These are phyloP conservation scores for Themeda triandra DNA, from an alignment of 176 grass and related monocot species.

Conservation along the genomic window DNA sequence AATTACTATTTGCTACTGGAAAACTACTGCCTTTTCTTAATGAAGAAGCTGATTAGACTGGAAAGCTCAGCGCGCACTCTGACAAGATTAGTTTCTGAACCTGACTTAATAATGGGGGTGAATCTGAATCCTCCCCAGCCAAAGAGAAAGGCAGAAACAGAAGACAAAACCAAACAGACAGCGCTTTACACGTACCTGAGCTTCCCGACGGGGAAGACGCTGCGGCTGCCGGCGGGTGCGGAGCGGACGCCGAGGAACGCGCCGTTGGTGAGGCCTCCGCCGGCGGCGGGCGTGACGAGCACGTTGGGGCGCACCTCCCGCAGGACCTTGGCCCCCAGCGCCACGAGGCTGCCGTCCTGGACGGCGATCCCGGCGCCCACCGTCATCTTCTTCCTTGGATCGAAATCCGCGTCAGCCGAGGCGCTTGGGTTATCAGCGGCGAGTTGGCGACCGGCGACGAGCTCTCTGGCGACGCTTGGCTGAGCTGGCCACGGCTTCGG, in stretches of 20 bases:
- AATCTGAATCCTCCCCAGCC: neutral
- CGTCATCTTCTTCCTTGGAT: constrained; percentile 51
- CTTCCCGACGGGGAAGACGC: constrained; percentile 75
- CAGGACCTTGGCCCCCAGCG: constrained; percentile 51
- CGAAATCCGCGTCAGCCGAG: neutral
- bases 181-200: constrained; percentile 49
- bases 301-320: constrained; percentile 52
- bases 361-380: constrained; percentile 58
- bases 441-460: neutral
- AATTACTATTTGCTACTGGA: too few relatives aligned
- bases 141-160: neutral
- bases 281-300: constrained; percentile 51
- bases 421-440: neutral
- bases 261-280: constrained; percentile 47
- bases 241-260: constrained; percentile 72
- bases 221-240: constrained; percentile 40
- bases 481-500: too few relatives aligned
- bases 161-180: neutral
- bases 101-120: neutral
- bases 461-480: neutral
- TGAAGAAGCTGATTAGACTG: neutral
- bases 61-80: too few relatives aligned
- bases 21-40: neutral
- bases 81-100: neutral
- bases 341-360: constrained; percentile 59